Evolutionary conservation across 768 basidiomycete species (phyloP), one percentile per base, ranked within the genome.

Genomic region (Lactarius evosmus): DNA sequence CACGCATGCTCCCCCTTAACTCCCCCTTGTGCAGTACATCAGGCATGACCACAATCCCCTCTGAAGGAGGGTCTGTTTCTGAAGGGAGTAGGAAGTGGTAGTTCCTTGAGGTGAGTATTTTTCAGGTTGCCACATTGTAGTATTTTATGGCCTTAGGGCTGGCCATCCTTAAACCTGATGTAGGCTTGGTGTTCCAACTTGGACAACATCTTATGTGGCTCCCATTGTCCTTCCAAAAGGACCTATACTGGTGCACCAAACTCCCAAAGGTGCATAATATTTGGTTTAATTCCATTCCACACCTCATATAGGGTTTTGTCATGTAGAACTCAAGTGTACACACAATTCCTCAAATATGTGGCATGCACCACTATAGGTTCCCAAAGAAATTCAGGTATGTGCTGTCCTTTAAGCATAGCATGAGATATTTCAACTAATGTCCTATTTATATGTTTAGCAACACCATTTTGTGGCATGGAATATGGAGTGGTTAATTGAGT

Each of bases 381-480:
- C 53, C 53, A 54, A 0, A 54, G 11, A 8, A 54, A 54, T 25
- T 54, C n/a, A 1, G 33, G 53, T 1, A 34, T 17, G 3, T 54
- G 22, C 0, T 19, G 7, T 0, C 12, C 53, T 0, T 4, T 3
- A 1, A 34, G 3, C 33, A 54, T 54, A 0, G 33, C 5, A 1
- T 11, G 3, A 1, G 33, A 19, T 5, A 54, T 19, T 12, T 54
- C 53, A 4, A 36, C 33, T 0, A 54, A 8, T 4, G 34, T 54
- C 0, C 53, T 2, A 14, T 54, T 54, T 33, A 54, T 54, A 0
- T 22, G 0, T 11, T 54, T n/a, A 0, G 53, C 33, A 3, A 54
- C 33, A 1, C 53, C 53, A 9, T 54, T 54, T 36, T 54, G 53
- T 0, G 53, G 22, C 0, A 33, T 1, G 6, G 8, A 36, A 7